Evolutionary conservation across 1,284 basidiomycete species (phyloP).

Genomic region (Moesziomyces sp.): DNA sequence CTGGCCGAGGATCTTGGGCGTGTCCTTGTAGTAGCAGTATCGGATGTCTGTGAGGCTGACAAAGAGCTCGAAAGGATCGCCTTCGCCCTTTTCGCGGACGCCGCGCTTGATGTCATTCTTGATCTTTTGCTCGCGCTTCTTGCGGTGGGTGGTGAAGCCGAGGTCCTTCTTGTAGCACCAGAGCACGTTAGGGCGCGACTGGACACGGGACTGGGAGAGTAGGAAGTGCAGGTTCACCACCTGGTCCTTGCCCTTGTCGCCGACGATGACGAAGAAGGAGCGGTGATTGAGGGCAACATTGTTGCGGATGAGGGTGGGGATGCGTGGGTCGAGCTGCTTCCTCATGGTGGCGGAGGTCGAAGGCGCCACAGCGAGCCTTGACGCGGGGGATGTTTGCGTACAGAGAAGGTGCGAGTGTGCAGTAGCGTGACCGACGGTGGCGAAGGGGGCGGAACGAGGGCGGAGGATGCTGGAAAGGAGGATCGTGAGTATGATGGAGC

Average conservation of each 20-base stretch:
- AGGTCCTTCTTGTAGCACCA: constrained; percentile 67
- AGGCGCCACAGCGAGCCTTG: constrained; percentile 9
- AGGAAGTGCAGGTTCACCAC: constrained; percentile 96
- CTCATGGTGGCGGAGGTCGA: constrained; percentile 48
- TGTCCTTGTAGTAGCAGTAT: constrained; percentile 73
- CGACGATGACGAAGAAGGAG: constrained; percentile 96
- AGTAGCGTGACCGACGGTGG: neutral
- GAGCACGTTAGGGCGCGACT: constrained; percentile 60
- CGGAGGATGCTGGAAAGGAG: too few relatives aligned
- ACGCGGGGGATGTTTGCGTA: neutral
- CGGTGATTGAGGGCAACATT: constrained; percentile 85
- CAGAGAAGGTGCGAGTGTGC: neutral
- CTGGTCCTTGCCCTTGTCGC: constrained; percentile 93
- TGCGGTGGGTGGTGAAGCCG: constrained; percentile 79
- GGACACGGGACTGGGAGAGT: constrained; percentile 60
- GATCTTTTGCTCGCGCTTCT: constrained; percentile 74
- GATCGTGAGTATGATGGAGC: too few relatives aligned
- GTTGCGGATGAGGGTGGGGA: constrained; percentile 90
- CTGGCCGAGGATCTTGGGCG: constrained; percentile 77
- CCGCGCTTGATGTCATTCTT: constrained; percentile 75
- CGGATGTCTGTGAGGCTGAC: constrained; percentile 98
- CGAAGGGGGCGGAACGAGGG: too few relatives aligned
- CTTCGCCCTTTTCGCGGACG: constrained; percentile 90
- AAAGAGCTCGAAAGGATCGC: constrained; percentile 95
- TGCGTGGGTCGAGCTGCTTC: constrained; percentile 78